phyloP scores from a whole-genome alignment of 116 monocot species.

The Iris pallida region DNA sequence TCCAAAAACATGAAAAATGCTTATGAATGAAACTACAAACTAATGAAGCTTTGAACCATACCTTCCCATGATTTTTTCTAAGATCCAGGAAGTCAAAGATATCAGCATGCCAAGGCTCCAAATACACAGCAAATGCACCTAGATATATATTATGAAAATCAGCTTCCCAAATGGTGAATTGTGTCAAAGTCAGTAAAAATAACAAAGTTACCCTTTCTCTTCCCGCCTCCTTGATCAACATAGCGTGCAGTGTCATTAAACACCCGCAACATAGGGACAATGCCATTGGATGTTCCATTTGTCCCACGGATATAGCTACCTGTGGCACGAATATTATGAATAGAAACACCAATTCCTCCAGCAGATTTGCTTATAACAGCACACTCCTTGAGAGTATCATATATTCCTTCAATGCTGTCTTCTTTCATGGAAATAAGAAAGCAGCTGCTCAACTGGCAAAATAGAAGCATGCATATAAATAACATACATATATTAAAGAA shows the following conservation, averaged over 20 bases:
- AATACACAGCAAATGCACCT: slow-evolving; percentile 97
- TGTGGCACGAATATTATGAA: slow-evolving; percentile 88
- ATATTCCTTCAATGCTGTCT: slow-evolving; percentile 97
- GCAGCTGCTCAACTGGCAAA: slow-evolving; percentile 85
- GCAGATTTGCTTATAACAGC: slow-evolving; percentile 97
- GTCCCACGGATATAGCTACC: slow-evolving; percentile 94
- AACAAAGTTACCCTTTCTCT: slow-evolving; percentile 72
- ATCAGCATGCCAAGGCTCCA: slow-evolving; percentile 99
- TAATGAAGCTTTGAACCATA: slow-evolving; percentile 17
- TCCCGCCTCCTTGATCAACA: slow-evolving; percentile 99
- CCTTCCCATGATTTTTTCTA: slow-evolving; percentile 98
- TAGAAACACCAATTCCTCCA: slow-evolving; percentile 94
- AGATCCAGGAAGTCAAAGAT: slow-evolving; percentile 94
- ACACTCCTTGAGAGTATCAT: slow-evolving; percentile 94
- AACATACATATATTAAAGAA: neutral
- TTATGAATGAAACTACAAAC: too few relatives aligned
- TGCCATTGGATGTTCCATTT: slow-evolving; percentile 97
- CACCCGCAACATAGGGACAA: slow-evolving; percentile 93
- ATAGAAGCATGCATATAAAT: slow-evolving; percentile 35
- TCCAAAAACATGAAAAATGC: too few relatives aligned
- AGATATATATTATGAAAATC: slow-evolving; percentile 4
- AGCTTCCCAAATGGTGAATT: neutral
- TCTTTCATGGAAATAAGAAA: slow-evolving; percentile 96
- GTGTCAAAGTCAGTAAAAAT: neutral
- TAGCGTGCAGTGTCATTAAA: slow-evolving; percentile 98